Evolutionary conservation across 2,329 filamentous ascomycete genomes (phyloP), one percentile per base, ranked within the genome.

Genomic region (Fusarium concolor): DNA sequence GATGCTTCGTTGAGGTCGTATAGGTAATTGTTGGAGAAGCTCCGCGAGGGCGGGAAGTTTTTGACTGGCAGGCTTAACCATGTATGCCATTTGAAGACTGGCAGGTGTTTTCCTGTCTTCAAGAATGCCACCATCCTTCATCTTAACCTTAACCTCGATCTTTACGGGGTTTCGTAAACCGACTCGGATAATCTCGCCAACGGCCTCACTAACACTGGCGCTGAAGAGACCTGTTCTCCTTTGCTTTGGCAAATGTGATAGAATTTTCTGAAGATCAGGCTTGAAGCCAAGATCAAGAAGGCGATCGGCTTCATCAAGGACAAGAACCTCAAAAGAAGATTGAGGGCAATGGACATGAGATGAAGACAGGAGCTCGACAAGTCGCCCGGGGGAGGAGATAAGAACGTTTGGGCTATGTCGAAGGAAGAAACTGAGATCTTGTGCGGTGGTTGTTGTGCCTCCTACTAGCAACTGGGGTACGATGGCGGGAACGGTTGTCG

Each of bases 251-350:
- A 99, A 81, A 17, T 92, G 87, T 0, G 89, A 88, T 22, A 99
- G 82, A 39, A 98, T 97, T 56, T 89, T 92, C 71, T 96, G 93
- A 28, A 99, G 80, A 71, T 97, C 94, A 56, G 92, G 90, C 78
- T 96, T 96, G 80, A 99, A 98, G 8, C 96, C 96, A 22, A 98
- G 85, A 79, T 99, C 96, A 12, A 99, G 84, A 26, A 99, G 82
- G 61, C 96, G 87, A 79, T 99, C 96, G 49, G 95, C 96, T 81
- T 99, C 96, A 76, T 99, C 96, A 35, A 99, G 86, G 5, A 99
- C 92, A 12, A 99, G 87, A 49, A 93, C 89, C 77, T 99, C 95
- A 71, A 99, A 98, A 0, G 92, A 92, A 2, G 92, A 94, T 64
- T 95, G 91, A 1, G 93, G 90, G 72, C 92, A 94, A 77, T 96